Evolutionary conservation across 257 asterid genomes (phyloP).

Genomic region (Ligustrum vulgare): DNA sequence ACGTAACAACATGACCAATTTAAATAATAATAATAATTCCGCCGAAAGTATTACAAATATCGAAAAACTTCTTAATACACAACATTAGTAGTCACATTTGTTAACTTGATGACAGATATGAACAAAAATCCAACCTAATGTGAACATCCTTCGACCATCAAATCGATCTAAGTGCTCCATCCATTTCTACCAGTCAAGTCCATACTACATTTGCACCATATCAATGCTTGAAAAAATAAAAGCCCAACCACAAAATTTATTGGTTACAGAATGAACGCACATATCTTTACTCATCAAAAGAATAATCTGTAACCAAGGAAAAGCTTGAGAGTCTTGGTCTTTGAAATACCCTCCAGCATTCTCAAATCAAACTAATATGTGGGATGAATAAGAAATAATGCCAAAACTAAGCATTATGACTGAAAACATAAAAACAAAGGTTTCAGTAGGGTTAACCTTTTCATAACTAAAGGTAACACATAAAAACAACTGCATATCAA

Average conservation of each 20-base stretch:
- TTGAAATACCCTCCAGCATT: not conserved
- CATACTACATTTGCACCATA: not conserved
- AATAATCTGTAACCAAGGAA: not conserved
- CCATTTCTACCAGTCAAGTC: not conserved
- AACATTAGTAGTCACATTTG: no score
- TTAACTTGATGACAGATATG: no score
- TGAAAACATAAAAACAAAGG: not conserved
- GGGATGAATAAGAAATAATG: not conserved
- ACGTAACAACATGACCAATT: no score
- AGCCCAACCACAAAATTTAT: not conserved
- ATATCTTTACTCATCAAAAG: not conserved
- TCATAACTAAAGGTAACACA: not conserved
- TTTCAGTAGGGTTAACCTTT: not conserved
- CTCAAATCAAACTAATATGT: not conserved
- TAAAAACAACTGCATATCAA: not conserved
- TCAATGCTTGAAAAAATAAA: not conserved
- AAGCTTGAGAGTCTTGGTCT: not conserved
- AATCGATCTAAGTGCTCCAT: no score
- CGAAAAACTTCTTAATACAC: no score
- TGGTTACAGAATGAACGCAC: not conserved
- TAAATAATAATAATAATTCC: no score
- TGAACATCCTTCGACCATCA: no score
- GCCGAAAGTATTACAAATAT: no score
- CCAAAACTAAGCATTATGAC: not conserved
- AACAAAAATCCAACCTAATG: no score